Evolutionary conservation across 768 basidiomycete species (phyloP), one percentile per base, ranked within the genome.

Genomic region (Russula sp.): DNA sequence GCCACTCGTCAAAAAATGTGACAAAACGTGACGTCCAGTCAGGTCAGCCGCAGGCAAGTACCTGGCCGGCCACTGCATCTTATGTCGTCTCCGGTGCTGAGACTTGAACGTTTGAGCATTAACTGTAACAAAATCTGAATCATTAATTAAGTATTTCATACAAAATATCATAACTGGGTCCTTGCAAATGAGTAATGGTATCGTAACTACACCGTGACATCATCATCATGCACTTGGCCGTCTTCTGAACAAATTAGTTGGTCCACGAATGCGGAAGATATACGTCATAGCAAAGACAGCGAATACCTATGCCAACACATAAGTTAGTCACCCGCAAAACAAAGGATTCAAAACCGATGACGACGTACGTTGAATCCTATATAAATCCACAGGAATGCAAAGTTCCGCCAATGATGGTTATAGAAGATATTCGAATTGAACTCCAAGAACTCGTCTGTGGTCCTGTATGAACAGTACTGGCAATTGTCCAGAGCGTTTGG

Each of bases 391-490:
- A 84, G 70, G 50, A 84, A 66, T 6, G 80, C 81, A 40, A 81
- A 74, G 70, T 83, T 68, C 30, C 81, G 73, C 81, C 82, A 84
- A 42, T 73, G 74, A 55, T 80, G 73, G 64, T 75, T 64, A 64
- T 87, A 91, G 52, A 72, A 78, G 36, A 90, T 86, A 67, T 85
- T 87, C 75, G 91, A 88, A 65, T 69, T 76, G 10, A 68, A 65
- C 3, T 69, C 75, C 57, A 90, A 74, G 77, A 83, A 89, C 48
- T 79, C 72, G 71, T 91, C 86, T 0, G 87, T 84, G 0, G 79
- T 80, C n/a, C 77, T 71, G 42, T 79, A 77, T 3, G 84, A 73
- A 70, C 91, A 93, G 75, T 81, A 84, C 40, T 73, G 65, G 72
- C 85, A 86, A 18, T 67, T 68, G 5, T 70, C 70, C 2, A 74